Evolutionary conservation across 179 eudicot species (phyloP).

Genomic region (Silene coronaria): DNA sequence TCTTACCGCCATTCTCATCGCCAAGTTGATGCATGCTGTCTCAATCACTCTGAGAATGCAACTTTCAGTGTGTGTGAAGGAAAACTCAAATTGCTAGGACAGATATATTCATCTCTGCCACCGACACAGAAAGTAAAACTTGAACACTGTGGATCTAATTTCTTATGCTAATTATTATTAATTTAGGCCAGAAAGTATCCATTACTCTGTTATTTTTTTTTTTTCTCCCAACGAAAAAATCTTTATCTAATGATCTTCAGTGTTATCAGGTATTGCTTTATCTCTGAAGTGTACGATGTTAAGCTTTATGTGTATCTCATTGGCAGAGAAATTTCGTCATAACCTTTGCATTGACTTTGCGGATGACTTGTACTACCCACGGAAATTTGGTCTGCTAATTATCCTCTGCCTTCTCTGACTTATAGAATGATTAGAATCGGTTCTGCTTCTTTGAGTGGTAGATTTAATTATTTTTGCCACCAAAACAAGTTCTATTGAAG

Average conservation of each 20-base stretch:
- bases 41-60: neutral
- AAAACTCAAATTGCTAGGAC: neutral
- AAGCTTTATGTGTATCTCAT: neutral
- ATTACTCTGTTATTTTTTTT: neutral
- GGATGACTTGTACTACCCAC: neutral
- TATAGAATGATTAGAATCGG: no score
- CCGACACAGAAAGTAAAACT: neutral
- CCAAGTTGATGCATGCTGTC: neutral
- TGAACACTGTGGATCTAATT: neutral
- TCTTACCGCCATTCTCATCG: neutral
- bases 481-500: no score
- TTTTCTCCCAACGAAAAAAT: neutral
- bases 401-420: no score
- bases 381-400: neutral
- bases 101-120: neutral
- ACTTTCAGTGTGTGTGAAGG: neutral
- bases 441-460: no score
- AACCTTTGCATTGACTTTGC: neutral
- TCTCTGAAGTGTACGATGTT: neutral
- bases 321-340: neutral
- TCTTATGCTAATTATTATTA: no score
- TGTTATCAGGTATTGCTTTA: neutral
- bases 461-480: no score
- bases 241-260: neutral
- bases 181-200: neutral